Conservation (phyloP, 805 yeast genomes). For the Wickerhamomyces sydowiorum region DNA sequence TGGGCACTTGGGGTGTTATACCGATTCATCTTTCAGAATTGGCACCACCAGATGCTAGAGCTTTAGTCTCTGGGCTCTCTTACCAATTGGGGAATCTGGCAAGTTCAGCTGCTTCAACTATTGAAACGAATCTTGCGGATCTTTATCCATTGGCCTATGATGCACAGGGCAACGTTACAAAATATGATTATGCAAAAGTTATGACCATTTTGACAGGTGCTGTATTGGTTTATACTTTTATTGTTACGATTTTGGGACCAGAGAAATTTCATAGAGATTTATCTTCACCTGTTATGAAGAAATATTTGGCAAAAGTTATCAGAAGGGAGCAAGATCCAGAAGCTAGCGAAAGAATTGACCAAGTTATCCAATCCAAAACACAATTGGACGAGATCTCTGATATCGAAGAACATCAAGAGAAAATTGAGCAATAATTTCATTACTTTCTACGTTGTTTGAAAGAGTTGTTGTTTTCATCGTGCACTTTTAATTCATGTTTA, state of each 20-base stretch:
- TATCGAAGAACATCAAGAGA: no score
- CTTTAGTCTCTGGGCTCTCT: constrained; percentile 55
- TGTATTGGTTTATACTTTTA: constrained; percentile 47
- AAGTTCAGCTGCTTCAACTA: constrained; percentile 53
- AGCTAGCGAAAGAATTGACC: background rate
- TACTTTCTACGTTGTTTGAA: no score
- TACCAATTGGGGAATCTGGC: constrained; percentile 24
- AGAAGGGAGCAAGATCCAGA: constrained; percentile 9
- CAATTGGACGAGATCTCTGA: no score
- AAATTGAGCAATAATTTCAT: no score
- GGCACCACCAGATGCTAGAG: constrained; percentile 59
- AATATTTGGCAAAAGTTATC: constrained; percentile 22
- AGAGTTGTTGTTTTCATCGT: no score
- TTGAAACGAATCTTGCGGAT: constrained; percentile 59
- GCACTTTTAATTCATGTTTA: no score
- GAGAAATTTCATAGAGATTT: constrained; percentile 40
- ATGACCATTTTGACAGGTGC: constrained; percentile 69
- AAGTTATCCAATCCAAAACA: no score
- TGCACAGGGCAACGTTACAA: constrained; percentile 23
- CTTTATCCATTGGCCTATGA: constrained; percentile 45
- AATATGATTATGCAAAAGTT: constrained; percentile 54
- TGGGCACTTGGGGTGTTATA: constrained; percentile 71
- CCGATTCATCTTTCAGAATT: constrained; percentile 64
- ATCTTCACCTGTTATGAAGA: constrained; percentile 26
- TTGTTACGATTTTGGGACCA: constrained; percentile 50